Percentiles rank a stretch among this genome's conserved stretches.
These are phyloP conservation scores for Hypomontagnella monticulosa DNA, from an alignment of 495 filamentous ascomycete genomes.

Conservation along the genomic window DNA sequence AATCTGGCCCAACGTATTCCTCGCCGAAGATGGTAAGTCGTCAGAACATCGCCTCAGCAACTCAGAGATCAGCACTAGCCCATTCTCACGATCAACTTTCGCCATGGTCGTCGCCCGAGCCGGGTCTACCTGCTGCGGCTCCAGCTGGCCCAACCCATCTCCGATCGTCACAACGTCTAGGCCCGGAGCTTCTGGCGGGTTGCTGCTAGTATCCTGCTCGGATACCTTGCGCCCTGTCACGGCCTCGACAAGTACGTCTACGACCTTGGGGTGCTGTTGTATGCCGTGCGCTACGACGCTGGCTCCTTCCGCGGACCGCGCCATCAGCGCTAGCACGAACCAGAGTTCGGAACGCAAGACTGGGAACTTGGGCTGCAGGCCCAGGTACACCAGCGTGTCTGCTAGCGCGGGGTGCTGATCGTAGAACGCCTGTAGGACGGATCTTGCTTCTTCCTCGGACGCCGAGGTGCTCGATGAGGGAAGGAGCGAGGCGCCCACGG, in stretches of 20 bases:
- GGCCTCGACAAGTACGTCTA: constrained; percentile 58
- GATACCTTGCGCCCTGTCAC: constrained; percentile 50
- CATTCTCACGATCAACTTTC: constrained; percentile 69
- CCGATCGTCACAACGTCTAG: constrained; percentile 12
- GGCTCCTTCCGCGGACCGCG: constrained; percentile 59
- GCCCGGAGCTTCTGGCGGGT: constrained; percentile 3
- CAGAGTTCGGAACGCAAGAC: constrained; percentile 75
- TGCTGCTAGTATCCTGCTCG: constrained; percentile 30
- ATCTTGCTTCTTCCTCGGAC: constrained; percentile 8
- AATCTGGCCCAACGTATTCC: constrained; percentile 48
- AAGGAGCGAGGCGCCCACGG: constrained; percentile 14
- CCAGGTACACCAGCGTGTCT: constrained; percentile 67
- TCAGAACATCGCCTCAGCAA: constrained; percentile 61
- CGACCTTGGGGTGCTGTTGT: constrained; percentile 57
- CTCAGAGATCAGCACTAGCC: constrained; percentile 67
- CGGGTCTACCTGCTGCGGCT: constrained; percentile 50
- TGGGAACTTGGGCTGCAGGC: constrained; percentile 74
- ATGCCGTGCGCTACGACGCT: constrained; percentile 60
- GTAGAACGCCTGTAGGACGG: constrained; percentile 62
- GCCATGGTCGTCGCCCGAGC: constrained; percentile 46
- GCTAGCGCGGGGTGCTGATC: constrained; percentile 59
- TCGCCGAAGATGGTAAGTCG: constrained; percentile 47
- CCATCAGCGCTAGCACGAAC: constrained; percentile 80
- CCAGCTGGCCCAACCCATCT: constrained; percentile 26
- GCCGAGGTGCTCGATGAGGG: not conserved